Evolutionary conservation across 257 asterid species (phyloP).

Genomic region (Penstemon eatonii): DNA sequence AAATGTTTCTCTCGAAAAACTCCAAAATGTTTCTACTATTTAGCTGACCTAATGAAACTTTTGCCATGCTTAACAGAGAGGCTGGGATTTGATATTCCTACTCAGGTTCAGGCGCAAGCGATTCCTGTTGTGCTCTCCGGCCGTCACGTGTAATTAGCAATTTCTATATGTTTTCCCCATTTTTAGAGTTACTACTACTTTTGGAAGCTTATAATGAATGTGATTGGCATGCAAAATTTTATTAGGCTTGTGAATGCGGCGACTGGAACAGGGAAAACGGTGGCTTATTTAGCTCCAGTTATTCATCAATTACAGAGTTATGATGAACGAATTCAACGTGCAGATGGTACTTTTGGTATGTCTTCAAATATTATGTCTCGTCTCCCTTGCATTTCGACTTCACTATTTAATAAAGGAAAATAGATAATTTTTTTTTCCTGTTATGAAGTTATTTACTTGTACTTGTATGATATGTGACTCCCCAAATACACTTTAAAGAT

Average conservation of each 20-base stretch:
- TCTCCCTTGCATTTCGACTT: neutral
- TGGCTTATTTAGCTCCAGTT: conserved; percentile 87
- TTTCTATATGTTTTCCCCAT: conserved; percentile 9
- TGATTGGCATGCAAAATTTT: conserved; percentile 26
- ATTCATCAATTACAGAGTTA: conserved; percentile 70
- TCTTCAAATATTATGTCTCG: neutral
- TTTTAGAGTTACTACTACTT: neutral
- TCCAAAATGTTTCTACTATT: no score
- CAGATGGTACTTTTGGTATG: conserved; percentile 94
- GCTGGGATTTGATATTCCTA: conserved; percentile 81
- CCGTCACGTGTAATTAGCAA: conserved; percentile 65
- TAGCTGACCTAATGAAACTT: no score
- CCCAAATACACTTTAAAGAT: no score
- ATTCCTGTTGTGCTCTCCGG: conserved; percentile 86
- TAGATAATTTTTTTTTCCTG: no score
- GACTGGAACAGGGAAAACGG: conserved; percentile 95
- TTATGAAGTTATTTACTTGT: no score
- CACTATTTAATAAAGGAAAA: no score
- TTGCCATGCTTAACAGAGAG: conserved; percentile 47
- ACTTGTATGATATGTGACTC: no score
- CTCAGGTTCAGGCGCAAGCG: conserved; percentile 85
- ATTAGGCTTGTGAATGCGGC: conserved; percentile 93
- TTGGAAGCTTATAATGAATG: conserved; percentile 19
- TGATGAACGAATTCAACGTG: conserved; percentile 65
- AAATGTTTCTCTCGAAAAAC: neutral